Conservation (phyloP, 495 filamentous ascomycete species). For the Rusavskia elegans region DNA sequence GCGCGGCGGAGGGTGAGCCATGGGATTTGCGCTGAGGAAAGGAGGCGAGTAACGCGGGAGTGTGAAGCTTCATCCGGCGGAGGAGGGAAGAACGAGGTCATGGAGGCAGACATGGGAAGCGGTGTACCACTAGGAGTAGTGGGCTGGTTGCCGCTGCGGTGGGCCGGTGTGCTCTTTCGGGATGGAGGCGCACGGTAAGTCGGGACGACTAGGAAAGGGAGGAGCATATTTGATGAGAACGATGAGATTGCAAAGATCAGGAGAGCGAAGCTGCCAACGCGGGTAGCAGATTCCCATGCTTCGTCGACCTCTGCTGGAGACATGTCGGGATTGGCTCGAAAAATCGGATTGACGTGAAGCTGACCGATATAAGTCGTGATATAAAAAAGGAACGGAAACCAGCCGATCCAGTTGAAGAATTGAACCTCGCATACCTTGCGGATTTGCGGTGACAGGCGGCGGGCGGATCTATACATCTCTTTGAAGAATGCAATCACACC, state of each 20-base stretch:
- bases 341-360: constrained; percentile 69
- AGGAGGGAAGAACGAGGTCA: constrained; percentile 3
- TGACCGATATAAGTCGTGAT: constrained; percentile 83
- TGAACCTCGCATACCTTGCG: constrained; percentile 72
- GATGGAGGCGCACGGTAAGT: constrained; percentile 32
- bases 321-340: constrained; percentile 61
- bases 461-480: constrained; percentile 59
- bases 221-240: constrained; percentile 58
- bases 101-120: constrained; percentile 4
- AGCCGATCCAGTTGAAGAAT: constrained; percentile 82
- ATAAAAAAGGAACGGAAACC: constrained; percentile 92
- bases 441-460: constrained; percentile 61
- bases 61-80: constrained; percentile 3
- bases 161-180: constrained; percentile 4
- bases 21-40: constrained; percentile 50
- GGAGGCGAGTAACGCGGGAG: constrained; percentile 17
- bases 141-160: background rate
- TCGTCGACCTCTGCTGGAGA: constrained; percentile 54
- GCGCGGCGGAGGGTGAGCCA: constrained; percentile 71
- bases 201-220: constrained; percentile 69
- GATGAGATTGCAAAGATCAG: constrained; percentile 77
- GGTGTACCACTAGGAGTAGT: constrained; percentile 3
- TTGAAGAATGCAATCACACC: constrained; percentile 68
- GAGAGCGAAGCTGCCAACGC: constrained; percentile 67
- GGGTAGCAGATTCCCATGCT: constrained; percentile 68